Conservation (phyloP, 768 basidiomycete genomes). For the Leccinum subtestaceum region DNA sequence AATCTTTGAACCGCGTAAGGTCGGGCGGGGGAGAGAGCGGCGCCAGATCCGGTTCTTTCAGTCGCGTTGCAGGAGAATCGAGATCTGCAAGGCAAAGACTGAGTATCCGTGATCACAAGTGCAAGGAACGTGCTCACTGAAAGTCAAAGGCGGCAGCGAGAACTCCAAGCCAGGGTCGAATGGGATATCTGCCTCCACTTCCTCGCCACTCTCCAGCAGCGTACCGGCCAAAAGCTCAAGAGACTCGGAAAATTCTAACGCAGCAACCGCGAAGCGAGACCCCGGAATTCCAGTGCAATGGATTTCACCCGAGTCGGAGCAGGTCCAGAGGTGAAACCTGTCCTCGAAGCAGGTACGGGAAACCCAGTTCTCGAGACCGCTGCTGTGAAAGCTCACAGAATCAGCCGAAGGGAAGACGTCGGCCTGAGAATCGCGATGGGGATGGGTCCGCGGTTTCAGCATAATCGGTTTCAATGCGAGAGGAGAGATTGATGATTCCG, state of each 20-base stretch:
- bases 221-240: slow-evolving; percentile 63
- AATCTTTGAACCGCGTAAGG: slow-evolving; percentile 5
- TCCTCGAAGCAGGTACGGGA: slow-evolving; percentile 77
- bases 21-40: slow-evolving; percentile 1
- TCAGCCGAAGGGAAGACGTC: slow-evolving; percentile 20
- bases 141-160: slow-evolving; percentile 14
- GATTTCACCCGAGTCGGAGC: slow-evolving; percentile 37
- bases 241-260: slow-evolving; percentile 68
- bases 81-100: slow-evolving; percentile 19
- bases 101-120: slow-evolving; percentile 7
- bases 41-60: slow-evolving; percentile 2
- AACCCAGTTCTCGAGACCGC: slow-evolving; percentile 66
- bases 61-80: slow-evolving; percentile 17
- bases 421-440: slow-evolving; percentile 35
- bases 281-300: slow-evolving; percentile 43
- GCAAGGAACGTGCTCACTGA: slow-evolving; percentile 16
- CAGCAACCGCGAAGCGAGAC: slow-evolving; percentile 57
- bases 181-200: background rate
- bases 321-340: slow-evolving; percentile 53
- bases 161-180: slow-evolving; percentile 20
- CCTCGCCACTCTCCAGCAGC: slow-evolving; percentile 21
- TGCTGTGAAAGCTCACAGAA: slow-evolving; percentile 2
- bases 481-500: slow-evolving; percentile 44
- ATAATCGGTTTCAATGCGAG: slow-evolving; percentile 37
- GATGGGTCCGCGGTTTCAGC: slow-evolving; percentile 29